Percentiles rank a stretch among this genome's conserved stretches.
Evolutionary conservation across 1,284 basidiomycete genomes (phyloP).

Genomic region (Prillingera fragicola): DNA sequence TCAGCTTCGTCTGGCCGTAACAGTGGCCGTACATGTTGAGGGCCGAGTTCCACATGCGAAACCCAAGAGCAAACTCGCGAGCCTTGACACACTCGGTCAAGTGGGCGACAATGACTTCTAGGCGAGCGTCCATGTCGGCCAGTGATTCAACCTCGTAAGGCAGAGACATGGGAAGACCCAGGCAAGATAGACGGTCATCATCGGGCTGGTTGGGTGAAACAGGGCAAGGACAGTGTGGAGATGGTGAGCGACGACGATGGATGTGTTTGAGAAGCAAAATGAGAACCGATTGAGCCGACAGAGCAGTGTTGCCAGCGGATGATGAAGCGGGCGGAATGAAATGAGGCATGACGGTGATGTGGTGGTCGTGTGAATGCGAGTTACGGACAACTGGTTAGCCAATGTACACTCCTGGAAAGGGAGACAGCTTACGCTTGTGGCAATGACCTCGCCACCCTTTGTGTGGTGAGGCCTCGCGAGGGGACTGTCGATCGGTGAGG

Average conservation of each 20-base stretch:
- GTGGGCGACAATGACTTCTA: slow-evolving; percentile 68
- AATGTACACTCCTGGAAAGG: too few species aligned
- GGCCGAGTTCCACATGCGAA: slow-evolving; percentile 72
- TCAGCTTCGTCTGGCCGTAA: slow-evolving; percentile 16
- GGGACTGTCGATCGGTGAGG: slow-evolving; percentile 11
- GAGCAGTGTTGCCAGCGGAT: too few species aligned
- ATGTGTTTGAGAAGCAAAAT: too few species aligned
- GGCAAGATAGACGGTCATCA: slow-evolving; percentile 37
- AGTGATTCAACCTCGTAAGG: slow-evolving; percentile 79
- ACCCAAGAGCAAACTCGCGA: slow-evolving; percentile 70
- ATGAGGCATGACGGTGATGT: too few species aligned
- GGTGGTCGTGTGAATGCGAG: too few species aligned
- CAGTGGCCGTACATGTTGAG: slow-evolving; percentile 58
- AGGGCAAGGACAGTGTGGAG: slow-evolving; percentile 8
- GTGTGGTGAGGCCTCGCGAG: slow-evolving; percentile 6
- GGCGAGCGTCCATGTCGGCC: slow-evolving; percentile 69
- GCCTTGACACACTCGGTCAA: slow-evolving; percentile 67
- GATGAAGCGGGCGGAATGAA: too few species aligned
- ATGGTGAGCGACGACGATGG: neutral
- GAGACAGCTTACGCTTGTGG: neutral
- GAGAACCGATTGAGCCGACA: too few species aligned
- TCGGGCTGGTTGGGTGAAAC: slow-evolving; percentile 27
- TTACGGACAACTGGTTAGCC: too few species aligned
- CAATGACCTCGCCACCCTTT: neutral
- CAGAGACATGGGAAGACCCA: slow-evolving; percentile 49